These are phyloP conservation scores for Alisma plantagoaquatica DNA, from an alignment of 106 monocot species.

Conservation along the genomic window DNA sequence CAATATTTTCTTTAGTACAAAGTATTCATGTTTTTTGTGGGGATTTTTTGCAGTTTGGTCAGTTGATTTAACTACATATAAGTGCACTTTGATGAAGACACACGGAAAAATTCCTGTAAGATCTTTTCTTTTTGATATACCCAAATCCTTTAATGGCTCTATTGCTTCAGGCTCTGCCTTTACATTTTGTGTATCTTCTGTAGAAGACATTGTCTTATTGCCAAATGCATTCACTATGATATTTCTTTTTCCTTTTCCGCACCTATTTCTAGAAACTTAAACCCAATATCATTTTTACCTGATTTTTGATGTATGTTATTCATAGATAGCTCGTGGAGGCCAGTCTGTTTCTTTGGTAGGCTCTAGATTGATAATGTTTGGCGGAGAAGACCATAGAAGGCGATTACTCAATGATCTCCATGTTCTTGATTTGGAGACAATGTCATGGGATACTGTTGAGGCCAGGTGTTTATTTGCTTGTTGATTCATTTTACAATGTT, in stretches of 20 bases:
- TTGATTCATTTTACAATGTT: background rate
- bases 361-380: slow-evolving; percentile 73
- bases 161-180: too few relatives aligned
- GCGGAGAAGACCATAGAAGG: slow-evolving; percentile 68
- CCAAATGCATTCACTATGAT: too few relatives aligned
- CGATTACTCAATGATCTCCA: slow-evolving; percentile 68
- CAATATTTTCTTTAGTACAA: too few relatives aligned
- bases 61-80: slow-evolving; percentile 45
- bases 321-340: slow-evolving; percentile 74
- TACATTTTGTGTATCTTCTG: too few relatives aligned
- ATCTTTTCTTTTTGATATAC: background rate
- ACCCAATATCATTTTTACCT: slow-evolving; percentile 1
- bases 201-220: too few relatives aligned
- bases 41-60: slow-evolving; percentile 73
- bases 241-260: too few relatives aligned
- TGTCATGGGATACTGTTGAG: slow-evolving; percentile 61
- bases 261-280: too few relatives aligned
- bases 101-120: slow-evolving; percentile 72
- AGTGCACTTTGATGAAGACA: slow-evolving; percentile 39
- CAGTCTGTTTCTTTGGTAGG: slow-evolving; percentile 71
- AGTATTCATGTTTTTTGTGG: too few relatives aligned
- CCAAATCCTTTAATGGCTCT: too few relatives aligned
- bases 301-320: background rate
- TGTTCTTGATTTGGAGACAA: slow-evolving; percentile 77
- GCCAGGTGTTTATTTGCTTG: slow-evolving; percentile 29